Conservation (phyloP, 441 rosid species). For the Hura crepitans region DNA sequence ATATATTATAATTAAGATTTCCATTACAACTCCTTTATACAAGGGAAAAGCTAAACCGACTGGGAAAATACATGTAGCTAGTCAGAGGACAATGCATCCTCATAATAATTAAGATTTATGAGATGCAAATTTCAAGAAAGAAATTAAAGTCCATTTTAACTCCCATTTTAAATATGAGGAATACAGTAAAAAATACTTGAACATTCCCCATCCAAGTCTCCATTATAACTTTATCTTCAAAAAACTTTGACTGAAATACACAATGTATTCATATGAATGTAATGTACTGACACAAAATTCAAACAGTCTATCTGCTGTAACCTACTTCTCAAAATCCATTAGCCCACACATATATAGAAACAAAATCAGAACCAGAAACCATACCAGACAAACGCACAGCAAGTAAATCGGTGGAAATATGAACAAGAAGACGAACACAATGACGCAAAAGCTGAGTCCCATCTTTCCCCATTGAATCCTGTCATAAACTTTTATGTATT, state of each 20-base stretch:
- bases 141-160: slow-evolving; percentile 7
- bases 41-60: background rate
- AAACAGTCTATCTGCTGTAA: background rate
- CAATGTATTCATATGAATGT: background rate
- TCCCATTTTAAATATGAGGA: slow-evolving; percentile 7
- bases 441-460: slow-evolving; percentile 99
- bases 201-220: background rate
- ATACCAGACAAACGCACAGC: slow-evolving; percentile 97
- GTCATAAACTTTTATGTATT: slow-evolving; percentile 19
- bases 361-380: slow-evolving; percentile 14
- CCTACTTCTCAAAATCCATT: background rate
- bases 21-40: background rate
- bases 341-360: slow-evolving; percentile 9
- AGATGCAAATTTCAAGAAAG: background rate
- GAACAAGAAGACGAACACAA: slow-evolving; percentile 98
- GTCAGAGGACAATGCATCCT: background rate
- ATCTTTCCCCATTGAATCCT: slow-evolving; percentile 99
- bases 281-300: background rate
- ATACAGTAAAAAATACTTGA: background rate
- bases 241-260: background rate
- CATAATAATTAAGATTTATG: background rate
- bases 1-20: slow-evolving; percentile 3
- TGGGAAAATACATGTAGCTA: background rate
- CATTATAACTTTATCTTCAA: background rate
- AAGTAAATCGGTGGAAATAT: slow-evolving; percentile 82